phyloP scores from a whole-genome alignment of 2,329 filamentous ascomycete species.

The Teratosphaeria pseudoeucalypti region DNA sequence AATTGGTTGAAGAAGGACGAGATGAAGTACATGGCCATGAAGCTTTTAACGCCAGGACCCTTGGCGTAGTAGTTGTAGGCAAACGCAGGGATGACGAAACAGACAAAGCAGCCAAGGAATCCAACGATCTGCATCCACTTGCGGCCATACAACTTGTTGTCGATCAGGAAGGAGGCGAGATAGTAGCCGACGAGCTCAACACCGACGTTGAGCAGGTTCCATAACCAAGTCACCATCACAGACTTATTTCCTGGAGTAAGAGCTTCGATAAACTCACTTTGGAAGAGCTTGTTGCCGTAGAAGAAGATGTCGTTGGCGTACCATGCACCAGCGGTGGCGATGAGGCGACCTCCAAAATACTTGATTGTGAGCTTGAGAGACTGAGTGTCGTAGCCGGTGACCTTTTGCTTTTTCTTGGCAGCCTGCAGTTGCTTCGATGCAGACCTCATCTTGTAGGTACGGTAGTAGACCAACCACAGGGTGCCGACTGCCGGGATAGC shows the following conservation, averaged over 20 bases:
- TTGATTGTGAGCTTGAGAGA: slow-evolving; percentile 68
- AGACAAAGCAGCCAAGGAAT: slow-evolving; percentile 85
- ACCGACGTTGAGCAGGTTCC: slow-evolving; percentile 83
- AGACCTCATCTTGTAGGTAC: slow-evolving; percentile 86
- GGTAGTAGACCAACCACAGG: slow-evolving; percentile 91
- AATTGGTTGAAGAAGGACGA: slow-evolving; percentile 99
- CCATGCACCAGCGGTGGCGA: slow-evolving; percentile 78
- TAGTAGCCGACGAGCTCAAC: slow-evolving; percentile 87
- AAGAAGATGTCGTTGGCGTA: slow-evolving; percentile 98
- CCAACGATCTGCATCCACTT: slow-evolving; percentile 95
- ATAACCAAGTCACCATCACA: slow-evolving; percentile 80
- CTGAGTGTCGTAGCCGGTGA: slow-evolving; percentile 85
- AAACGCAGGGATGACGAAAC: slow-evolving; percentile 88
- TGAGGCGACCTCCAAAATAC: slow-evolving; percentile 75
- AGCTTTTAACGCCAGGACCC: slow-evolving; percentile 62
- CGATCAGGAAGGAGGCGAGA: slow-evolving; percentile 74
- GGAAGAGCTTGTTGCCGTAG: slow-evolving; percentile 98
- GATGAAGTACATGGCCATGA: slow-evolving; percentile 97
- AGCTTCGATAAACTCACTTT: slow-evolving; percentile 77
- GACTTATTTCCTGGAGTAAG: slow-evolving; percentile 52
- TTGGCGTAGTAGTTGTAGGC: slow-evolving; percentile 73
- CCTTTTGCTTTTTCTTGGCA: slow-evolving; percentile 74
- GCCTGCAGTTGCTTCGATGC: slow-evolving; percentile 71
- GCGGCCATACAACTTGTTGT: slow-evolving; percentile 92
- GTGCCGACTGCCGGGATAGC: slow-evolving; percentile 84